Percentiles rank a stretch among this genome's conserved stretches.
Conservation (phyloP, 139 green algal genomes). For the Micractinium conductrix region DNA sequence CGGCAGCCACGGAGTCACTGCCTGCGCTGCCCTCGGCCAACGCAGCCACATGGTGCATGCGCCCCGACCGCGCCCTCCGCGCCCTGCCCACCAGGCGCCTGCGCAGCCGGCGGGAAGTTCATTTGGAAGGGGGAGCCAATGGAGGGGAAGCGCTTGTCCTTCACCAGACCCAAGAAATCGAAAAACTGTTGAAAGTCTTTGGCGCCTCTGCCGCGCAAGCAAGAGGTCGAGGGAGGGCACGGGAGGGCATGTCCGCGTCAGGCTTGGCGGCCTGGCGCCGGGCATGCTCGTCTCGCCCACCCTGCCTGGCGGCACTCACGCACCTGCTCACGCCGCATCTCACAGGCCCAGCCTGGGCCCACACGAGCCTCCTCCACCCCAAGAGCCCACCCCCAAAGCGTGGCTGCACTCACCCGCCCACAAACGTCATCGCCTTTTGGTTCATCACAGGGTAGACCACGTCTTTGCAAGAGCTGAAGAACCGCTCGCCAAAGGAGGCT, state of each 20-base stretch:
- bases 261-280: too few relatives aligned
- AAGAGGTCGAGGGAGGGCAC: too few relatives aligned
- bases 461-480: slow-evolving; percentile 86
- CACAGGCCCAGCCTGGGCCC: not conserved
- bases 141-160: slow-evolving; percentile 71
- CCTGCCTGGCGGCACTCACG: too few relatives aligned
- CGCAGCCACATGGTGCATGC: not conserved
- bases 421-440: slow-evolving; percentile 83
- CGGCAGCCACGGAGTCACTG: too few relatives aligned
- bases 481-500: slow-evolving; percentile 51
- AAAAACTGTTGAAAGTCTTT: slow-evolving; percentile 77
- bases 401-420: slow-evolving; percentile 64
- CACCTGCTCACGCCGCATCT: too few relatives aligned
- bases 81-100: slow-evolving; percentile 21
- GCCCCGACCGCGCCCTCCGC: not conserved
- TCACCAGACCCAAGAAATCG: slow-evolving; percentile 83
- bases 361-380: not conserved
- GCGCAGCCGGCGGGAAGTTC: slow-evolving; percentile 68
- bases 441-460: slow-evolving; percentile 65
- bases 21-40: too few relatives aligned
- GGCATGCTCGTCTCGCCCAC: too few relatives aligned
- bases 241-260: too few relatives aligned
- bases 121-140: slow-evolving; percentile 77
- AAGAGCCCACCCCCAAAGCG: not conserved
- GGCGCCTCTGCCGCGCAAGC: slow-evolving; percentile 55